These are phyloP conservation scores for Saccharomyces eubayanus DNA, from an alignment of 805 yeast genomes.

Conservation along the genomic window DNA sequence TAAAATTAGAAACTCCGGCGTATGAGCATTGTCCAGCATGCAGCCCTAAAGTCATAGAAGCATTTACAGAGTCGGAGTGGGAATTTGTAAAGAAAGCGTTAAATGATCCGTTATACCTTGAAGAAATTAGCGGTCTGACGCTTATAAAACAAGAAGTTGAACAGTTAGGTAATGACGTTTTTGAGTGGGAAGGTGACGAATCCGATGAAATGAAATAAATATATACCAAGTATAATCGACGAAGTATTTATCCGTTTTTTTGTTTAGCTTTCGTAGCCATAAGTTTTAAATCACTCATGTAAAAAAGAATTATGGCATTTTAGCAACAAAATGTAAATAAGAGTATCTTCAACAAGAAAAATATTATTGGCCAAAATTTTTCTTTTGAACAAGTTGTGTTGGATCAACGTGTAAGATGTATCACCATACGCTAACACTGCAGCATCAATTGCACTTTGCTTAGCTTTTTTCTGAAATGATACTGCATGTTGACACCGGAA, in stretches of 20 bases:
- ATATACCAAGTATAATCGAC: too few species aligned
- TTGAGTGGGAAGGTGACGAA: constrained; percentile 22
- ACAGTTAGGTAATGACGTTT: constrained; percentile 22
- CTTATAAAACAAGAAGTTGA: constrained; percentile 56
- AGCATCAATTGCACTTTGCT: too few species aligned
- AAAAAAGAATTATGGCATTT: too few species aligned
- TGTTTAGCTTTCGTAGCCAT: too few species aligned
- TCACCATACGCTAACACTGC: too few species aligned
- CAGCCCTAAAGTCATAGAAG: constrained; percentile 48
- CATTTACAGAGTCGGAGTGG: constrained; percentile 59
- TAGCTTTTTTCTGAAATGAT: neutral
- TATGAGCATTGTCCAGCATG: constrained; percentile 85
- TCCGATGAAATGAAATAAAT: too few species aligned
- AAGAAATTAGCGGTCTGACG: constrained; percentile 69
- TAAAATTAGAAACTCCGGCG: constrained; percentile 61
- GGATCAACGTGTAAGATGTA: neutral
- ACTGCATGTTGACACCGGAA: neutral
- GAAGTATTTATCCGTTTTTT: too few species aligned
- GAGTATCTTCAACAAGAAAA: too few species aligned
- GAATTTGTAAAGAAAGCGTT: constrained; percentile 68
- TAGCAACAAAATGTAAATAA: too few species aligned
- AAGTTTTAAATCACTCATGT: too few species aligned
- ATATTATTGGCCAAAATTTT: too few species aligned
- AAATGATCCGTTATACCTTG: constrained; percentile 57
- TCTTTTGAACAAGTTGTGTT: too few species aligned